Evolutionary conservation across 371 early-diverging fungal genomes (phyloP).

Genomic region (Actinomortierella wolfii): DNA sequence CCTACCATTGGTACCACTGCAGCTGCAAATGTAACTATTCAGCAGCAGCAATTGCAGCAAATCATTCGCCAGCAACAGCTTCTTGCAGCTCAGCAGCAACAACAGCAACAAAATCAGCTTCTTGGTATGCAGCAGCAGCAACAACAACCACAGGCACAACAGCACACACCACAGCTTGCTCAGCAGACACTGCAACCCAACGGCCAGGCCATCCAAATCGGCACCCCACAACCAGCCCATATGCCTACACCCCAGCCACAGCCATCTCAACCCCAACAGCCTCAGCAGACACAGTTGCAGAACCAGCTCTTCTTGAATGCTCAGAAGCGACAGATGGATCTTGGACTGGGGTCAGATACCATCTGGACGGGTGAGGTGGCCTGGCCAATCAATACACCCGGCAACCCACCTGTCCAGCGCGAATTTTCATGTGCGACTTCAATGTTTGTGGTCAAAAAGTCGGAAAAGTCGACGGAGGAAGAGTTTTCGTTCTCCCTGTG

Average conservation of each 20-base stretch:
- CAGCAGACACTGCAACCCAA: not conserved
- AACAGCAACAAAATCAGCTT: conserved; percentile 9
- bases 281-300: conserved; percentile 8
- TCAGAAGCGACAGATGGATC: conserved; percentile 31
- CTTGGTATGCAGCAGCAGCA: not conserved
- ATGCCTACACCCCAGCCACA: too few species aligned
- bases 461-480: conserved; percentile 48
- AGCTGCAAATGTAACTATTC: too few species aligned
- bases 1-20: too few species aligned
- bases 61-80: not conserved
- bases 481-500: conserved; percentile 54
- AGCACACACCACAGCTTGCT: not conserved
- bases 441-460: conserved; percentile 54
- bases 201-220: too few species aligned
- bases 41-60: too few species aligned
- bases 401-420: conserved; percentile 36
- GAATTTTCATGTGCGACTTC: conserved; percentile 55
- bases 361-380: conserved; percentile 64
- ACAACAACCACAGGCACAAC: conserved; percentile 2
- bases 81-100: conserved; percentile 1
- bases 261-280: not conserved
- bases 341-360: conserved; percentile 47
- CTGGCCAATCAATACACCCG: conserved; percentile 54
- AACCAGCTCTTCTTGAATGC: conserved; percentile 22
- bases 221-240: too few species aligned